phyloP scores from a whole-genome alignment of 139 green algal genomes.

The Coelastrella sp. region DNA sequence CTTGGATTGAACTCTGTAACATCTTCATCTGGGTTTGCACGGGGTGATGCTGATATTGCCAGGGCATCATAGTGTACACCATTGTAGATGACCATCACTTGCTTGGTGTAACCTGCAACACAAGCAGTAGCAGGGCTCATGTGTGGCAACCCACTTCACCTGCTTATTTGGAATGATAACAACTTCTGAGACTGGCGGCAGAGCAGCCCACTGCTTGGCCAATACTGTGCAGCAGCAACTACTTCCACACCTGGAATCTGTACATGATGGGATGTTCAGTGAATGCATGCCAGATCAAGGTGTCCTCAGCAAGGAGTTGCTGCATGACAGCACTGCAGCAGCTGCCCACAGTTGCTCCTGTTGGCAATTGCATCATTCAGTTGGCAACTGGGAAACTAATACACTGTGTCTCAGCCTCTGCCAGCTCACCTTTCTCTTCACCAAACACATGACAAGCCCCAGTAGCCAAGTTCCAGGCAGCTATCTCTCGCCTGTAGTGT shows the following conservation, averaged over 20 bases:
- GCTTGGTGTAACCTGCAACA: conserved; percentile 56
- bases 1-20: conserved; percentile 65
- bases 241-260: too few relatives aligned
- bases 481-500: conserved; percentile 80
- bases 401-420: background rate
- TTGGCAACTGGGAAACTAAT: background rate
- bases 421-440: conserved; percentile 61
- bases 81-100: conserved; percentile 80
- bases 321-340: too few relatives aligned
- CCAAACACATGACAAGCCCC: conserved; percentile 87
- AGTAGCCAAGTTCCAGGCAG: conserved; percentile 91
- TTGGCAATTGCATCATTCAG: background rate
- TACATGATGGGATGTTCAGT: too few relatives aligned
- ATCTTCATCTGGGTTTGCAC: conserved; percentile 42
- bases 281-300: too few relatives aligned
- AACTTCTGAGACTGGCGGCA: too few relatives aligned
- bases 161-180: too few relatives aligned
- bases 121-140: background rate
- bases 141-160: too few relatives aligned
- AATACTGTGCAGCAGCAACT: background rate
- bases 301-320: too few relatives aligned
- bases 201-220: background rate
- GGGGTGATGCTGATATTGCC: conserved; percentile 50
- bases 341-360: too few relatives aligned
- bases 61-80: conserved; percentile 91